Conservation (phyloP, 306 rosid species). For the Amphicarpaea edgeworthii region DNA sequence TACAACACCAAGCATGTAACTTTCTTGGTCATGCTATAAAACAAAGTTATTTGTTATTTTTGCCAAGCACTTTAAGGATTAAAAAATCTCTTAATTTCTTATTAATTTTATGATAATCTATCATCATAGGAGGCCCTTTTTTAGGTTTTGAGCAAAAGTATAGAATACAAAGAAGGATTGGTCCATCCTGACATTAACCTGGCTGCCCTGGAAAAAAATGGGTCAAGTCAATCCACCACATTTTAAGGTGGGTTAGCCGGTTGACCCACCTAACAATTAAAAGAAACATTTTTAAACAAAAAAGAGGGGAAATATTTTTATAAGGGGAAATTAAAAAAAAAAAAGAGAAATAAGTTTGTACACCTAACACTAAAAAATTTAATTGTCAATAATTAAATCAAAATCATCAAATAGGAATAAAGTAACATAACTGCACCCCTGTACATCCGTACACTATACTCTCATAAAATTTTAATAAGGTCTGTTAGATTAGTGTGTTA, state of each 20-base stretch:
- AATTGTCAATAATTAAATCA: not conserved
- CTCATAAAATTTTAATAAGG: not conserved
- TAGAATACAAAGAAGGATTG: not conserved
- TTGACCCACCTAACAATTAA: not conserved
- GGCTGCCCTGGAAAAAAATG: not conserved
- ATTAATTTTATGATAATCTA: not conserved
- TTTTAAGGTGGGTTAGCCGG: slow-evolving; percentile 2
- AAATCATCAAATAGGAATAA: not conserved
- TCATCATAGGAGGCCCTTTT: not conserved
- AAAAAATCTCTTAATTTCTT: not conserved
- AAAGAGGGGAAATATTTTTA: not conserved
- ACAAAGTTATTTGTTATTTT: not conserved
- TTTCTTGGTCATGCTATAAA: slow-evolving; percentile 11
- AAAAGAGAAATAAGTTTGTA: not conserved
- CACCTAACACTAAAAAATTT: not conserved
- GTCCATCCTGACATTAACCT: not conserved
- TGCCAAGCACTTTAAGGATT: not conserved
- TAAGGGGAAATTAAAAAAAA: not conserved
- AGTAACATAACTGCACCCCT: too few relatives aligned
- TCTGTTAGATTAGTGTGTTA: too few relatives aligned
- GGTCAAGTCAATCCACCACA: not conserved
- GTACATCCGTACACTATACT: too few relatives aligned
- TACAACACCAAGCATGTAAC: not conserved
- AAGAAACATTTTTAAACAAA: not conserved
- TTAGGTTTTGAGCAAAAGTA: slow-evolving; percentile 5